phyloP scores from a whole-genome alignment of 257 asterid genomes.

The Petrea volubilis region DNA sequence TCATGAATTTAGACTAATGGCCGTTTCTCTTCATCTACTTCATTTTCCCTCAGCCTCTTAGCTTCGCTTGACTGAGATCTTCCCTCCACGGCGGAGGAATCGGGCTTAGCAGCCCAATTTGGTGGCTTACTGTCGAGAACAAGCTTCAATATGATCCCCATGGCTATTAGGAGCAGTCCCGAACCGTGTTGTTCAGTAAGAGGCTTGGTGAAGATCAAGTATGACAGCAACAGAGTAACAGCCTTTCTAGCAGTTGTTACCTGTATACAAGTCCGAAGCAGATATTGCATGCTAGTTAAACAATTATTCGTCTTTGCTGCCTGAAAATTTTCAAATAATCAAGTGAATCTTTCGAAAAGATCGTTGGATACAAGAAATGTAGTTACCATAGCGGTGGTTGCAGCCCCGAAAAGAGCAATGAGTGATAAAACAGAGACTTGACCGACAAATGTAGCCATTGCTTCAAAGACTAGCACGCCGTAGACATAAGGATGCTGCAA shows the following conservation, averaged over 20 bases:
- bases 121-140: slow-evolving; percentile 42
- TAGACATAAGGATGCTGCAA: slow-evolving; percentile 76
- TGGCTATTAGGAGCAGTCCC: slow-evolving; percentile 55
- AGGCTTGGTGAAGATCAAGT: slow-evolving; percentile 66
- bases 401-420: slow-evolving; percentile 72
- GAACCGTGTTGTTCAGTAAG: slow-evolving; percentile 65
- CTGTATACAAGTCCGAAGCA: slow-evolving; percentile 28
- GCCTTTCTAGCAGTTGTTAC: slow-evolving; percentile 77
- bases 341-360: neutral
- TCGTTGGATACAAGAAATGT: neutral
- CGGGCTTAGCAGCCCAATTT: neutral
- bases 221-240: slow-evolving; percentile 63
- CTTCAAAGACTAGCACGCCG: slow-evolving; percentile 63
- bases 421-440: slow-evolving; percentile 72
- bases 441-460: slow-evolving; percentile 74
- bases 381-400: slow-evolving; percentile 75
- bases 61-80: slow-evolving; percentile 22
- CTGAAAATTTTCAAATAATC: neutral
- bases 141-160: slow-evolving; percentile 59
- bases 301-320: neutral
- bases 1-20: slow-evolving; percentile 44
- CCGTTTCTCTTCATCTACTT: slow-evolving; percentile 56
- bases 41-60: slow-evolving; percentile 20
- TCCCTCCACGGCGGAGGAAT: slow-evolving; percentile 9
- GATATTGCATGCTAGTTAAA: neutral